Base-by-base conservation (phyloP, 1,139 yeast species). In the Geotrichum citri-aurantii region DNA sequence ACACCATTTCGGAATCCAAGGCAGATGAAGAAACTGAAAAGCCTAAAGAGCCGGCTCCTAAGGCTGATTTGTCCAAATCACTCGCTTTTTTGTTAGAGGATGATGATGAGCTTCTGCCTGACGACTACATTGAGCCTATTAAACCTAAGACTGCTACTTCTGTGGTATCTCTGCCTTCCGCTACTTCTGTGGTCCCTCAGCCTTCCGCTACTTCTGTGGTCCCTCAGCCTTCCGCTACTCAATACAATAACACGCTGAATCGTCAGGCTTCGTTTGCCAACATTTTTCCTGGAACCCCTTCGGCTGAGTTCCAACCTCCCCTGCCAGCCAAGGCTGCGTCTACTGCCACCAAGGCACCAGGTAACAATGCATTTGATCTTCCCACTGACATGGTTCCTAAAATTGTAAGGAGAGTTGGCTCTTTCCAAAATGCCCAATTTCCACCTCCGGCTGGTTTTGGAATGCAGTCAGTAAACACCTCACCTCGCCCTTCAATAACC, bases 371-470 rank as follows among this genome's bases (percentile, higher is more conserved):
- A 17, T 89, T 87, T 67, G 96, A 89, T 69, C 83, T 89, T 65
- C 96, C 96, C 1, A 75, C 80, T 42, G 84, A 79, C 57, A 73
- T 88, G 57, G 74, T 88, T 37, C 59, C 62, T 3, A 54, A 63
- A 26, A 62, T 65, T 47, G 54, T 66, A 3, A 52, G 62, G 11
- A 60, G 51, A 26, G 54, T 59, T 52, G 46, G 54, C 14, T 55
- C 57, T 11, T 55, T 55, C 17, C 57, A 50, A 29, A 42, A 47
- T 50, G 21, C 50, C 2, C 57, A 42, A 26, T 33, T n/a, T 21
- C 54, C 53, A 2, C 51, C 60, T 37, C 52, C 59, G 33, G 61
- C 63, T 6, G 19, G 44, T n/a, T 37, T 4, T 37, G 44, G 44
- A 14, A 37, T 37, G 21, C 44, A n/a, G 44, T 37, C 44, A n/a